phyloP scores from a whole-genome alignment of 169 alveolate genomes.

The Plasmodium knowlesi region DNA sequence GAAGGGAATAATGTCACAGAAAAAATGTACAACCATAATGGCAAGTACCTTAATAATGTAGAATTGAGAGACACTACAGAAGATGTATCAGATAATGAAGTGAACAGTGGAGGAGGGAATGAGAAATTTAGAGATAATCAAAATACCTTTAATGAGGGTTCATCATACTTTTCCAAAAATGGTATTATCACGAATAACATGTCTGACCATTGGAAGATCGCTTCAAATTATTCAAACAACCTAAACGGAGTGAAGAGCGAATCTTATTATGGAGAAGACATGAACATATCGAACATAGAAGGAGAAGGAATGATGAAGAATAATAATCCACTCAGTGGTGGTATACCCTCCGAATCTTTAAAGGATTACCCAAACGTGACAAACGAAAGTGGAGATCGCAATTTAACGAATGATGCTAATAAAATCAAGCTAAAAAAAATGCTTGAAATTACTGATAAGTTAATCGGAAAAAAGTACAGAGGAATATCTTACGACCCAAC shows the following conservation, averaged over 20 bases:
- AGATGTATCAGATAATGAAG: background rate
- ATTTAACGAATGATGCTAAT: background rate
- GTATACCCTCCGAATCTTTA: background rate
- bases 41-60: background rate
- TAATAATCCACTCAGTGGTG: background rate
- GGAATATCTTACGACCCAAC: conserved; percentile 66
- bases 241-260: background rate
- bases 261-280: background rate
- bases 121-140: background rate
- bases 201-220: background rate
- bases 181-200: background rate
- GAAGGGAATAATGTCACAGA: background rate
- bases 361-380: background rate
- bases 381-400: background rate
- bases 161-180: background rate
- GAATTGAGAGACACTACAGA: background rate
- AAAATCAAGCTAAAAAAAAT: conserved; percentile 35
- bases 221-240: background rate
- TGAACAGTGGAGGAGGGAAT: background rate
- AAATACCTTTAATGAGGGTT: background rate
- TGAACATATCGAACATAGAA: background rate
- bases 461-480: conserved; percentile 70
- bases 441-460: conserved; percentile 60
- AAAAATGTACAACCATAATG: background rate
- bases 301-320: background rate